A percentile compares a stretch with the other conserved stretches of the same genome.
Conservation (phyloP, 805 yeast species). For the Ogataea populi-albae region DNA sequence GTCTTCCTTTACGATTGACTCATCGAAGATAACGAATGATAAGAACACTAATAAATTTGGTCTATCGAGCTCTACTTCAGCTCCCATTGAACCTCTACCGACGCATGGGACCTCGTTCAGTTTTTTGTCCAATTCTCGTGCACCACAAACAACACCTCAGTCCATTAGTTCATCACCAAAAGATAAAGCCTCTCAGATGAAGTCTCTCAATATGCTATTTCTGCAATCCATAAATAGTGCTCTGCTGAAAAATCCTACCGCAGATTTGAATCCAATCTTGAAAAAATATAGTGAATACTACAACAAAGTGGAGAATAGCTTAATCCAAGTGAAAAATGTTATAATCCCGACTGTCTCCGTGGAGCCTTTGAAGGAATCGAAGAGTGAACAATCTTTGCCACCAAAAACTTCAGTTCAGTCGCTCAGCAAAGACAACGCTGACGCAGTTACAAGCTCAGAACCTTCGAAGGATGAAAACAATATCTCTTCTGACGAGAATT, state of each 20-base stretch:
- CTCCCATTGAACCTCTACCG: too few relatives aligned
- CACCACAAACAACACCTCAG: too few relatives aligned
- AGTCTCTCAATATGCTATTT: constrained; percentile 66
- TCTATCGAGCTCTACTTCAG: too few relatives aligned
- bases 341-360: constrained; percentile 25
- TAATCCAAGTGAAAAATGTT: constrained; percentile 25
- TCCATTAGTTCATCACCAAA: constrained; percentile 1
- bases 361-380: constrained; percentile 10
- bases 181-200: constrained; percentile 45
- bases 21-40: too few relatives aligned
- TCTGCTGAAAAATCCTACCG: constrained; percentile 44
- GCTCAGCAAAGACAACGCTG: neutral
- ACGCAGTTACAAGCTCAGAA: neutral
- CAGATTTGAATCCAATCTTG: constrained; percentile 53
- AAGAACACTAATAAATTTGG: too few relatives aligned
- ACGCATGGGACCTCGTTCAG: too few relatives aligned
- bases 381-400: neutral
- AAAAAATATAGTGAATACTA: constrained; percentile 58
- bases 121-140: constrained; percentile 1
- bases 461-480: neutral
- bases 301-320: constrained; percentile 34
- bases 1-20: constrained; percentile 1
- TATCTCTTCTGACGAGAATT: constrained; percentile 24
- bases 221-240: constrained; percentile 44
- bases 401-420: neutral